These are phyloP conservation scores for Sordariomycetes sp. DNA, from an alignment of 2,329 filamentous ascomycete species.

Conservation along the genomic window DNA sequence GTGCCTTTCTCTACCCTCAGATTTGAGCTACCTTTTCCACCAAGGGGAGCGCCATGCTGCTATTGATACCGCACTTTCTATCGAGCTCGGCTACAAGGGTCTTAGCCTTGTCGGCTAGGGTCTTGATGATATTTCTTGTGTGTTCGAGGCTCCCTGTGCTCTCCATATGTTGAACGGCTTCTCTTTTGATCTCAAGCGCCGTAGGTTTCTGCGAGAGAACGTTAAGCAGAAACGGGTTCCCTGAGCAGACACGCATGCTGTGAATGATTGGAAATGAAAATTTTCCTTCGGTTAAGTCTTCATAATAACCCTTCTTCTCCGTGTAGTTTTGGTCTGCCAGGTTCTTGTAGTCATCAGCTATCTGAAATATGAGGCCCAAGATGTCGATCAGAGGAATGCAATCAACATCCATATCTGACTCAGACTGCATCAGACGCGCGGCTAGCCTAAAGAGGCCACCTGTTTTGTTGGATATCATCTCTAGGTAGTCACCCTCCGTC, in stretches of 20 bases:
- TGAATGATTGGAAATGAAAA: conserved; percentile 90
- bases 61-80: background rate
- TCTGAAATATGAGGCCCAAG: conserved; percentile 75
- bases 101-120: conserved; percentile 35
- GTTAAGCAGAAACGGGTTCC: conserved; percentile 67
- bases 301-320: conserved; percentile 77
- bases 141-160: conserved; percentile 76
- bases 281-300: conserved; percentile 88
- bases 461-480: conserved; percentile 81
- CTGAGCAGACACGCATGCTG: conserved; percentile 63
- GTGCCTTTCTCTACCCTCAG: too few relatives aligned
- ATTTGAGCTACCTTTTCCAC: conserved; percentile 2
- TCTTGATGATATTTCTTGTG: conserved; percentile 52
- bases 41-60: background rate
- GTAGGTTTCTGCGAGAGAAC: conserved; percentile 76
- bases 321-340: conserved; percentile 59
- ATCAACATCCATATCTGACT: conserved; percentile 42
- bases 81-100: background rate
- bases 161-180: conserved; percentile 80
- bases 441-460: conserved; percentile 71
- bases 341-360: conserved; percentile 82
- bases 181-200: conserved; percentile 74
- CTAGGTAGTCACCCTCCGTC: conserved; percentile 71
- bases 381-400: conserved; percentile 75
- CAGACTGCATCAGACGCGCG: conserved; percentile 75